Evolutionary conservation across 192 early-diverging fungal species (phyloP).

Genomic region (Coemansia sp.): DNA sequence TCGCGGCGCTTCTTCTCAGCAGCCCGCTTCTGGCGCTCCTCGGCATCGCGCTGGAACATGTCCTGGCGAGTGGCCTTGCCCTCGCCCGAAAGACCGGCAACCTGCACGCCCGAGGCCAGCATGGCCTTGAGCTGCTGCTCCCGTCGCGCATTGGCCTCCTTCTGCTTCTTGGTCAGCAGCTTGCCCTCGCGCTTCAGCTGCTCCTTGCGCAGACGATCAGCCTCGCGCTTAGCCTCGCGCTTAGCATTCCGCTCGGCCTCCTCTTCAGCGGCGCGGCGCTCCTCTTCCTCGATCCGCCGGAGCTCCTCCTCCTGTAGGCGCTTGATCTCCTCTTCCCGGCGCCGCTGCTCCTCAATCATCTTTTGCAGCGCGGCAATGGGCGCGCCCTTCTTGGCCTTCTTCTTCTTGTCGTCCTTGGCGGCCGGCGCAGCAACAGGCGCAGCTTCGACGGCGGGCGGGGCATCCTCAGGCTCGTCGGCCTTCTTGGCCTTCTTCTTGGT

Average conservation of each 20-base stretch:
- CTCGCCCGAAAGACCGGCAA: conserved; percentile 55
- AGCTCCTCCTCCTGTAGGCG: conserved; percentile 78
- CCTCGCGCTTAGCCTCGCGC: conserved; percentile 77
- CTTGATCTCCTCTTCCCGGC: conserved; percentile 68
- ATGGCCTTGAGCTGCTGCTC: conserved; percentile 72
- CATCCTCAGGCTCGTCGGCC: conserved; percentile 41
- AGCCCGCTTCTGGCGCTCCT: conserved; percentile 44
- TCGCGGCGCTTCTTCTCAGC: conserved; percentile 57
- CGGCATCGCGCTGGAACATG: conserved; percentile 27
- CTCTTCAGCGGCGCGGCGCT: conserved; percentile 65
- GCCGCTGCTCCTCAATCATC: conserved; percentile 58
- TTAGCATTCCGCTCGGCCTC: conserved; percentile 64
- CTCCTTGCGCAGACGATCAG: conserved; percentile 76
- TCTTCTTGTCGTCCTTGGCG: conserved; percentile 31
- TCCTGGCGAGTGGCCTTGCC: conserved; percentile 6
- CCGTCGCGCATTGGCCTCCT: conserved; percentile 71
- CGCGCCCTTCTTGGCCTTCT: conserved; percentile 34
- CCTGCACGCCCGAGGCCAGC: conserved; percentile 72
- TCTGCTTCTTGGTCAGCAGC: conserved; percentile 90
- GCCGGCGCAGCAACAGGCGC: conserved; percentile 21
- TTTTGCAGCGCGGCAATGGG: conserved; percentile 49
- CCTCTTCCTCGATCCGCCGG: conserved; percentile 65
- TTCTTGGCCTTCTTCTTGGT: conserved; percentile 60
- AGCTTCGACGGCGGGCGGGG: conserved; percentile 16
- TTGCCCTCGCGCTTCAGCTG: conserved; percentile 90